These are phyloP conservation scores for Fusarium guadeloupense DNA, from an alignment of 2,329 filamentous ascomycete genomes.

Conservation along the genomic window DNA sequence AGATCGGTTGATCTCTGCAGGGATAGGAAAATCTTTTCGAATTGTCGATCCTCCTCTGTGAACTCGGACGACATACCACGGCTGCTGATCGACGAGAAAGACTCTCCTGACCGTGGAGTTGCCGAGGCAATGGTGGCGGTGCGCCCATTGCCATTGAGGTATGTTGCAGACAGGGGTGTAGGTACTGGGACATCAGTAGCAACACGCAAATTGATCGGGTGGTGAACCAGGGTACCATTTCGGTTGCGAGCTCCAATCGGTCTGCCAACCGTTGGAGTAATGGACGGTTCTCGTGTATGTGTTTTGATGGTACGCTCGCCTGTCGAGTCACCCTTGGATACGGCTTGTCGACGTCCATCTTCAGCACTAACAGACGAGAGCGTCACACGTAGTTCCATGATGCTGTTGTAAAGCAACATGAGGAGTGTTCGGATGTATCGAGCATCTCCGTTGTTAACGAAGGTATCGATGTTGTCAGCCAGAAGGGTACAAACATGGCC, in stretches of 20 bases:
- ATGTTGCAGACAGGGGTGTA: slow-evolving; percentile 51
- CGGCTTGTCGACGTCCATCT: slow-evolving; percentile 33
- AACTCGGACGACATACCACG: slow-evolving; percentile 66
- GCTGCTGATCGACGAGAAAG: slow-evolving; percentile 69
- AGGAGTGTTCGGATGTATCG: slow-evolving; percentile 73
- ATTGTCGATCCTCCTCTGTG: slow-evolving; percentile 79
- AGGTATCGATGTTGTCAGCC: slow-evolving; percentile 68
- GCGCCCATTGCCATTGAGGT: slow-evolving; percentile 59
- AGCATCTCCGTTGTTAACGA: slow-evolving; percentile 72
- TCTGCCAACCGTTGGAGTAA: slow-evolving; percentile 63
- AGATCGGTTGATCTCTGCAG: slow-evolving; percentile 78
- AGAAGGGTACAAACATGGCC: slow-evolving; percentile 71
- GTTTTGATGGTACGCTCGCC: slow-evolving; percentile 60
- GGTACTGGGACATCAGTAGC: slow-evolving; percentile 61
- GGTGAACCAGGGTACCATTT: slow-evolving; percentile 55
- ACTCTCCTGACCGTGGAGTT: slow-evolving; percentile 86
- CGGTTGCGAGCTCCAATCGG: slow-evolving; percentile 47
- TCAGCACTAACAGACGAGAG: slow-evolving; percentile 49
- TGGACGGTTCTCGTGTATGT: slow-evolving; percentile 61
- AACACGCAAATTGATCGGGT: slow-evolving; percentile 64
- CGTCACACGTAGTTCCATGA: slow-evolving; percentile 71
- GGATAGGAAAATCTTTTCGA: slow-evolving; percentile 83
- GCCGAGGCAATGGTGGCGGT: slow-evolving; percentile 64
- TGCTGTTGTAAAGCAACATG: slow-evolving; percentile 71
- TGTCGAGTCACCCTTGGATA: slow-evolving; percentile 28